Percentiles rank a stretch among this genome's conserved stretches.
Conservation (phyloP, 176 grass and related monocot genomes). For the Phyllostachys edulis region DNA sequence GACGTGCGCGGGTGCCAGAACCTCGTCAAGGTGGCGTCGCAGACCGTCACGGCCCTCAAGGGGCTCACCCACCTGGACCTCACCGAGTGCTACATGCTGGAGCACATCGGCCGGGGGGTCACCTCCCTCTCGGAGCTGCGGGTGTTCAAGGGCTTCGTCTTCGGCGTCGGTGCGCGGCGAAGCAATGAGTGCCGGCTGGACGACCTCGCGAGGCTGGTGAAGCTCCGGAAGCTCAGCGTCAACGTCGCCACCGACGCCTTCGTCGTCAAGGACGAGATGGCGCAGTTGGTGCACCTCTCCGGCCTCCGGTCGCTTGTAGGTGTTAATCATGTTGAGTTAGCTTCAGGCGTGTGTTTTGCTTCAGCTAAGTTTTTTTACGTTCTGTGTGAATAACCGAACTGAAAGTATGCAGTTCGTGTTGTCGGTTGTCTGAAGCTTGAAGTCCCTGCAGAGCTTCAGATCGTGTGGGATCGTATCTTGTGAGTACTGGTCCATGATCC, state of each 20-base stretch:
- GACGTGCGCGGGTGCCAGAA: constrained; percentile 51
- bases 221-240: constrained; percentile 37
- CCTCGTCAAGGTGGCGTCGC: not conserved
- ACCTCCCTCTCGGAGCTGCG: constrained; percentile 10
- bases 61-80: constrained; percentile 46
- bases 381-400: too few relatives aligned
- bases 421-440: too few relatives aligned
- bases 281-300: not conserved
- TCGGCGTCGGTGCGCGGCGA: not conserved
- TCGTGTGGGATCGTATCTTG: too few relatives aligned
- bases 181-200: not conserved
- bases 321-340: too few relatives aligned
- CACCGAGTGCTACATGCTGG: constrained; percentile 52
- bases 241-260: constrained; percentile 39
- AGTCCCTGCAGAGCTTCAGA: too few relatives aligned
- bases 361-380: too few relatives aligned
- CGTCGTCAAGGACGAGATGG: not conserved
- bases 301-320: not conserved
- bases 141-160: constrained; percentile 48
- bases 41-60: not conserved
- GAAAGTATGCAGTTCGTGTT: too few relatives aligned
- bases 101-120: constrained; percentile 25
- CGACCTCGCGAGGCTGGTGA: not conserved
- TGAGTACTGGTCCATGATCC: too few relatives aligned
- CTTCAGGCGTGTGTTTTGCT: too few relatives aligned